These are phyloP conservation scores for Colletotrichum tropicale DNA, from an alignment of 2,329 filamentous ascomycete genomes.

Conservation along the genomic window DNA sequence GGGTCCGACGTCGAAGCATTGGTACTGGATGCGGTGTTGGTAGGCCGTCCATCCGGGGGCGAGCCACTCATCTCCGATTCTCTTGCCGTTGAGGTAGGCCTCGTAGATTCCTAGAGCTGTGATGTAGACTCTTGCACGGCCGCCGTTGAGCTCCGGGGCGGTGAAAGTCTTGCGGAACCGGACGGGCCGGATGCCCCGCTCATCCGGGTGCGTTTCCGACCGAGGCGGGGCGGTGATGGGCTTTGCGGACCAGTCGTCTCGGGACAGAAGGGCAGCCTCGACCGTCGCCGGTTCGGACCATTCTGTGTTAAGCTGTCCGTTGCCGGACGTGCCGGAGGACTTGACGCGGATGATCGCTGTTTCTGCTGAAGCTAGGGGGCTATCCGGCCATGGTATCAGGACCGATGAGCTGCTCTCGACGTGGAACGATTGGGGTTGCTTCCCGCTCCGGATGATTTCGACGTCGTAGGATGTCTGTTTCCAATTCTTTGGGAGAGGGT, in stretches of 20 bases:
- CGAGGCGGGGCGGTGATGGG: neutral
- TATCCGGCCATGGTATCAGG: conserved; percentile 18
- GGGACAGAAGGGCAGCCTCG: neutral
- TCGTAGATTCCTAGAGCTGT: conserved; percentile 40
- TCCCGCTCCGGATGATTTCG: conserved; percentile 7
- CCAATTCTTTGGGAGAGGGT: conserved; percentile 3
- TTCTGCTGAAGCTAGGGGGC: conserved; percentile 29
- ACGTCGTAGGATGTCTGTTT: conserved; percentile 21
- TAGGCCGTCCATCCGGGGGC: conserved; percentile 52
- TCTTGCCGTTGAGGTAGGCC: conserved; percentile 40
- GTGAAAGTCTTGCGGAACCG: conserved; percentile 11
- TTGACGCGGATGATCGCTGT: conserved; percentile 30
- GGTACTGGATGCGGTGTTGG: conserved; percentile 45
- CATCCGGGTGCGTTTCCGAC: neutral
- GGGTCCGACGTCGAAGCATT: conserved; percentile 44
- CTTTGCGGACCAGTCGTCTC: neutral
- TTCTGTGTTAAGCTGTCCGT: neutral
- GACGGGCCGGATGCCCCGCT: conserved; percentile 1
- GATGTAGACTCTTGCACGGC: conserved; percentile 35
- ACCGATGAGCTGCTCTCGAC: neutral
- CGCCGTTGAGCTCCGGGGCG: neutral
- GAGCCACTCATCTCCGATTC: conserved; percentile 32
- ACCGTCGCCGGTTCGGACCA: conserved; percentile 8
- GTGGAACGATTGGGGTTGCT: neutral
- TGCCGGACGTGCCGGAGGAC: conserved; percentile 22